These are phyloP conservation scores for Cryphonectria parasitica DNA, from an alignment of 2,329 filamentous ascomycete genomes.

Conservation along the genomic window DNA sequence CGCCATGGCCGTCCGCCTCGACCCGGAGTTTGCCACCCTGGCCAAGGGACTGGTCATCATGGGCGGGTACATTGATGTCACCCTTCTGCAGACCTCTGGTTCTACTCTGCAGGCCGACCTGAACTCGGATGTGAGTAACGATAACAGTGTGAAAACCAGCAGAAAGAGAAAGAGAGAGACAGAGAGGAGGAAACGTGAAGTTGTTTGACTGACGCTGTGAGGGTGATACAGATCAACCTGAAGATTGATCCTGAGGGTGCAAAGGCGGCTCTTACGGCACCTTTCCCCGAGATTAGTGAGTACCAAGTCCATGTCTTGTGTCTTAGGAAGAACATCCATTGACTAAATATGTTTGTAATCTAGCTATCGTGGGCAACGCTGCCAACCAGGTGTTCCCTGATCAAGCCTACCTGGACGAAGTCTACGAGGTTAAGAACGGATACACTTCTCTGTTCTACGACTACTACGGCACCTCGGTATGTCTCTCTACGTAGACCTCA, in stretches of 20 bases:
- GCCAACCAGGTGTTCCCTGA: slow-evolving; percentile 51
- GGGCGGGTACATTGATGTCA: slow-evolving; percentile 54
- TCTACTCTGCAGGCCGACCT: slow-evolving; percentile 33
- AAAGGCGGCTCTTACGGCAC: slow-evolving; percentile 52
- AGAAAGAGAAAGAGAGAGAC: background rate
- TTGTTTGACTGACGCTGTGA: background rate
- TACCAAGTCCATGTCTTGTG: background rate
- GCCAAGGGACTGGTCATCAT: slow-evolving; percentile 53
- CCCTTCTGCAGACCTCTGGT: slow-evolving; percentile 38
- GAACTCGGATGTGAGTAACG: slow-evolving; percentile 33
- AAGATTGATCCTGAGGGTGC: slow-evolving; percentile 55
- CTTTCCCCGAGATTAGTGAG: slow-evolving; percentile 48
- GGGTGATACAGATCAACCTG: slow-evolving; percentile 46
- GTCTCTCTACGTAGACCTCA: background rate
- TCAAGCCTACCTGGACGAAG: slow-evolving; percentile 37
- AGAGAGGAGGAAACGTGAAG: no score
- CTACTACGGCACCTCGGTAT: slow-evolving; percentile 20
- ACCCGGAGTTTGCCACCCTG: slow-evolving; percentile 49
- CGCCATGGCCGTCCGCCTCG: slow-evolving; percentile 50
- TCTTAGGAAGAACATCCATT: no score
- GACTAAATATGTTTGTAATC: background rate
- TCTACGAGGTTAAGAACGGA: slow-evolving; percentile 30
- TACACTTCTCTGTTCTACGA: slow-evolving; percentile 31
- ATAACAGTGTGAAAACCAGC: no score
- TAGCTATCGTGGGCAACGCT: slow-evolving; percentile 43